A percentile compares a stretch with the other conserved stretches of the same genome.
phyloP scores from a whole-genome alignment of 768 basidiomycete species.

The Solioccasus polychromus region DNA sequence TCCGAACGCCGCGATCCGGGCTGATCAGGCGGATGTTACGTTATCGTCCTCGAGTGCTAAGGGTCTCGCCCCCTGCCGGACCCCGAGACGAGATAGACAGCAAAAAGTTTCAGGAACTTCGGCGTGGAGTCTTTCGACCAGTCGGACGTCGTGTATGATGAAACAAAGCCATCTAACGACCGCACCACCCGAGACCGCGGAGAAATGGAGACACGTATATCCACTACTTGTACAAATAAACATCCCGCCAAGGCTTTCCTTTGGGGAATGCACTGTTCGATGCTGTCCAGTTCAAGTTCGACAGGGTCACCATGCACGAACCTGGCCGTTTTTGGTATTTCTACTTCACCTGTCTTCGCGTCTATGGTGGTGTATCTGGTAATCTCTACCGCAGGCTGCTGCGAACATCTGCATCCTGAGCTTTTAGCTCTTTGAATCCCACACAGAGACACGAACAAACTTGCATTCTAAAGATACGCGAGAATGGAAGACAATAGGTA shows the following conservation, averaged over 20 bases:
- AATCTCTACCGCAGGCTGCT: constrained; percentile 65
- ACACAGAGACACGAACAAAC: constrained; percentile 23
- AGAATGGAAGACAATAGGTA: constrained; percentile 67
- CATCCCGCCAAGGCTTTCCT: constrained; percentile 35
- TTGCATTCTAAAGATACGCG: constrained; percentile 73
- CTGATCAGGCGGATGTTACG: constrained; percentile 27
- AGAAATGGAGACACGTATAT: constrained; percentile 15
- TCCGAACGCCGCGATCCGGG: constrained; percentile 22
- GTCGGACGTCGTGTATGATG: constrained; percentile 17
- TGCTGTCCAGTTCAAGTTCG: constrained; percentile 4
- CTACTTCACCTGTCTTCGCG: constrained; percentile 45
- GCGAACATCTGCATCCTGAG: constrained; percentile 53
- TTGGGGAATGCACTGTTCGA: constrained; percentile 29
- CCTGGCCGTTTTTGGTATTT: constrained; percentile 44
- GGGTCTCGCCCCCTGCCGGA: no score
- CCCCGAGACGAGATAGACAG: constrained; percentile 21
- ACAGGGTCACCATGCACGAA: constrained; percentile 32
- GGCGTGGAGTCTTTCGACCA: constrained; percentile 22
- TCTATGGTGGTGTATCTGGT: constrained; percentile 55
- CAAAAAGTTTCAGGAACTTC: constrained; percentile 29
- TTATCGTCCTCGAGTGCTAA: constrained; percentile 12
- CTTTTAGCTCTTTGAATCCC: constrained; percentile 5
- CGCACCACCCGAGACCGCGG: constrained; percentile 19
- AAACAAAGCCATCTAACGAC: constrained; percentile 21
- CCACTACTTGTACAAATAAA: constrained; percentile 18